phyloP scores from a whole-genome alignment of 1,139 yeast species.

The Saccharomyces hybrid region DNA sequence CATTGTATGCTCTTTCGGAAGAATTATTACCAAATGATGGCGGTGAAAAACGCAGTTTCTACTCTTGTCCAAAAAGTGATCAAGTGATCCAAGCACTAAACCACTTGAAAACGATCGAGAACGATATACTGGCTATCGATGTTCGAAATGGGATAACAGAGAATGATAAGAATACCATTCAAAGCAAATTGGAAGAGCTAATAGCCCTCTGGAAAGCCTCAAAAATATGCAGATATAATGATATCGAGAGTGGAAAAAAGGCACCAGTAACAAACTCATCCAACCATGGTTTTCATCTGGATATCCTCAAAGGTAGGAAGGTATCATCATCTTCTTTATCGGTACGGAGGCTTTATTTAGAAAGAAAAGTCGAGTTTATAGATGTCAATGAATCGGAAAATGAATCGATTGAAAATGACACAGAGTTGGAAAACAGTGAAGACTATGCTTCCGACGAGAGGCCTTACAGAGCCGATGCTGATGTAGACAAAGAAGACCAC shows the following conservation, averaged over 20 bases:
- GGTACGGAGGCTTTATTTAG: constrained; percentile 7
- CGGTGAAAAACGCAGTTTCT: neutral
- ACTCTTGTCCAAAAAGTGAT: neutral
- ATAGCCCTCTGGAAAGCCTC: neutral
- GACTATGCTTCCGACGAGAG: constrained; percentile 2
- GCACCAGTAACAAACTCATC: neutral
- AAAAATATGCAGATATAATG: neutral
- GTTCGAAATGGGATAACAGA: neutral
- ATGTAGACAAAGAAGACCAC: neutral
- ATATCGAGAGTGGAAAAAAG: neutral
- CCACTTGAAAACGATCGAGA: neutral
- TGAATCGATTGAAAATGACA: constrained; percentile 3
- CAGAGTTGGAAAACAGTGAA: constrained; percentile 10
- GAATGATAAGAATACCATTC: neutral
- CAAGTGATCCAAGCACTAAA: neutral
- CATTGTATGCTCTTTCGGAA: neutral
- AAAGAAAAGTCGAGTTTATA: constrained; percentile 14
- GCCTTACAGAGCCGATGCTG: no score
- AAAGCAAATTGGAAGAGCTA: neutral
- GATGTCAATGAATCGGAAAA: constrained; percentile 11
- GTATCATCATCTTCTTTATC: neutral
- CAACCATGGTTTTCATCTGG: constrained; percentile 9
- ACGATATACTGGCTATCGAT: neutral
- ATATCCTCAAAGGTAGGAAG: constrained; percentile 5
- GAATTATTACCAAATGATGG: neutral